Conservation (phyloP, 2,329 filamentous ascomycete species). For the Hysterium pulicare region DNA sequence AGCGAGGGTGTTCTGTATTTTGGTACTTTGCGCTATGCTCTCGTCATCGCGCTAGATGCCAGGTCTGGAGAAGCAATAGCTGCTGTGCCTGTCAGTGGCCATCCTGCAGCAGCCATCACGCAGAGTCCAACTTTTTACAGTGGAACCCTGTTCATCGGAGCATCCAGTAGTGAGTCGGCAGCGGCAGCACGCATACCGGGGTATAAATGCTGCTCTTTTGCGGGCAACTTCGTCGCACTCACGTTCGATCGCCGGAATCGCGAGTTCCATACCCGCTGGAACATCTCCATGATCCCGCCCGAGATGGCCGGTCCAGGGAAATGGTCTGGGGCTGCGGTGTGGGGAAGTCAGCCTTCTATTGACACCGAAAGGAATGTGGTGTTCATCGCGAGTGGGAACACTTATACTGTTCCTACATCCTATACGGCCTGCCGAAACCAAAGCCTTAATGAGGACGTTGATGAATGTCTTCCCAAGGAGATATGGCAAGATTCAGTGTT, state of each 20-base stretch:
- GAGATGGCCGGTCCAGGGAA: slow-evolving; percentile 1
- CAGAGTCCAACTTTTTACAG: slow-evolving; percentile 23
- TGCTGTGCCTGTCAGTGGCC: slow-evolving; percentile 17
- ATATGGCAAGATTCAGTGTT: slow-evolving; percentile 27
- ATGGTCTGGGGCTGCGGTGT: slow-evolving; percentile 28
- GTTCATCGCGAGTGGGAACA: slow-evolving; percentile 31
- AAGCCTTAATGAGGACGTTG: slow-evolving; percentile 10
- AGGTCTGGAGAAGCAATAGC: slow-evolving; percentile 17
- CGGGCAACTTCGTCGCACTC: slow-evolving; percentile 16
- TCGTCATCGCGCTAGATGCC: slow-evolving; percentile 24
- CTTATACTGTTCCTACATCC: slow-evolving; percentile 19
- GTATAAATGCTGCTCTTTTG: slow-evolving; percentile 31
- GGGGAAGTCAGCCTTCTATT: slow-evolving; percentile 33
- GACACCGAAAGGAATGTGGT: slow-evolving; percentile 22
- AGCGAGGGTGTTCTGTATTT: slow-evolving; percentile 33
- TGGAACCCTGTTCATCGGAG: slow-evolving; percentile 26
- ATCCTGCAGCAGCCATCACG: slow-evolving; percentile 27
- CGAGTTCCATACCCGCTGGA: slow-evolving; percentile 19
- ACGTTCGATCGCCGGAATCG: slow-evolving; percentile 10
- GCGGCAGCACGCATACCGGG: slow-evolving; percentile 5
- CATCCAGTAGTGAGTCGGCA: slow-evolving; percentile 24
- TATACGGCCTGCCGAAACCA: slow-evolving; percentile 17
- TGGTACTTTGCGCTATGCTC: slow-evolving; percentile 18
- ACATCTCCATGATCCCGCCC: slow-evolving; percentile 12
- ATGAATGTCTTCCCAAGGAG: slow-evolving; percentile 18